Base-by-base conservation (phyloP, 257 asterid species). In the Sherardia arvensis region DNA sequence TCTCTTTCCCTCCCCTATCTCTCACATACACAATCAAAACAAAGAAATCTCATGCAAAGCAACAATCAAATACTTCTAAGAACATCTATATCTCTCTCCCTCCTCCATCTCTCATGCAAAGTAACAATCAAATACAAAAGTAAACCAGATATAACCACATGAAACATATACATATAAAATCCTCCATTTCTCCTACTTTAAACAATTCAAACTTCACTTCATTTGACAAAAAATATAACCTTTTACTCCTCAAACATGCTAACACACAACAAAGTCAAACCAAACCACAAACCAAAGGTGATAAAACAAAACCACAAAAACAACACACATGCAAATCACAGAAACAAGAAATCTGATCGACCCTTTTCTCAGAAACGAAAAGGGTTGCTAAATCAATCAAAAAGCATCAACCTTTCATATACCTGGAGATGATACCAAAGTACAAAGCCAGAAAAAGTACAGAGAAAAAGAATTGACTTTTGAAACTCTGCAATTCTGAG, bases 361-460 rank as follows among this genome's bases (percentile, higher is more conserved):
- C 58, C 53, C 26, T 1, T 18, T 30, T 4, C 53, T n/a, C n/a
- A 28, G 2, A 28, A 54, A 29, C 27, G 27, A 40, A 40, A 28
- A 55, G 1, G 34, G 30, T 21, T 1, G 29, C 27, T 17, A 3
- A 10, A 61, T 29, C 48, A 36, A 26, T 9, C 57, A 30, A 32
- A 57, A 64, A 64, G 59, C 27, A 29, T 30, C n/a, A 25, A 64
- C 45, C 40, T 65, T 56, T 26, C 27, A 47, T 59, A 47, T 59
- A 58, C 66, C 66, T 53, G 53, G 38, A 66, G 45, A 30, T 64
- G 64, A 23, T 5, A 28, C 48, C 66, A 25, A 65, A 58, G 27
- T 3, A 8, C 21, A 8, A 8, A n/a, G 14, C 10, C 23, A 26
- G 20, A 43, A 43, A 28, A 58, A 18, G 59, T 15, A 30, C 65